Evolutionary conservation across 805 yeast genomes (phyloP).

Genomic region (Candida pseudofarinosa): DNA sequence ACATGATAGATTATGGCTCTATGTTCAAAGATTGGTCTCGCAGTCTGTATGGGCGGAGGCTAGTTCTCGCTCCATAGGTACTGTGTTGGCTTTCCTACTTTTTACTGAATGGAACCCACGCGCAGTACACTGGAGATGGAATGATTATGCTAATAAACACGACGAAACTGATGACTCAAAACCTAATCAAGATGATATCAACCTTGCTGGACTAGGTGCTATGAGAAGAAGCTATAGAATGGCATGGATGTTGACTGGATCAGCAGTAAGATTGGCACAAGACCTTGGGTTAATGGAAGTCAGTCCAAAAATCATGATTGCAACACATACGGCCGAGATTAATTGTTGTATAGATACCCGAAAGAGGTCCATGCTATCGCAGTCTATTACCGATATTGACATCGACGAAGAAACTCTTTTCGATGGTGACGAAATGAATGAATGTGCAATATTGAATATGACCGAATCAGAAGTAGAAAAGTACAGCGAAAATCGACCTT

Average conservation of each 20-base stretch:
- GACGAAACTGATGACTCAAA: conserved; percentile 31
- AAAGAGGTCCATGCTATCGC: conserved; percentile 71
- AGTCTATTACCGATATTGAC: conserved; percentile 65
- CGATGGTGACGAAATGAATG: conserved; percentile 21
- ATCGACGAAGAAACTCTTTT: conserved; percentile 37
- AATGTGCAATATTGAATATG: conserved; percentile 25
- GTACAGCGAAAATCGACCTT: conserved; percentile 20
- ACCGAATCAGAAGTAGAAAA: conserved; percentile 29
- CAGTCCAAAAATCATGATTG: conserved; percentile 69
- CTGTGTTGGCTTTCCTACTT: conserved; percentile 75
- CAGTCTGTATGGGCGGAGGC: conserved; percentile 95
- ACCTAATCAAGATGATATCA: conserved; percentile 29
- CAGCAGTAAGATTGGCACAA: conserved; percentile 81
- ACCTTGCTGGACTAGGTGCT: conserved; percentile 73
- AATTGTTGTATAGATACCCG: conserved; percentile 79
- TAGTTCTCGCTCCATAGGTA: conserved; percentile 79
- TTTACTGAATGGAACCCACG: conserved; percentile 96
- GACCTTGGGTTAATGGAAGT: conserved; percentile 78
- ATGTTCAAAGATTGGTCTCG: conserved; percentile 75
- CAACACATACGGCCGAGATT: conserved; percentile 81
- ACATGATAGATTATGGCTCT: conserved; percentile 80
- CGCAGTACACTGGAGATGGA: conserved; percentile 86
- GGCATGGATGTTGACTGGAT: conserved; percentile 93
- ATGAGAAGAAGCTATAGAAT: conserved; percentile 82
- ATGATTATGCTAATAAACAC: conserved; percentile 71